Percentiles rank a stretch among this genome's conserved stretches.
Evolutionary conservation across 176 grass and related monocot species (phyloP).

Genomic region (Oryza punctata): DNA sequence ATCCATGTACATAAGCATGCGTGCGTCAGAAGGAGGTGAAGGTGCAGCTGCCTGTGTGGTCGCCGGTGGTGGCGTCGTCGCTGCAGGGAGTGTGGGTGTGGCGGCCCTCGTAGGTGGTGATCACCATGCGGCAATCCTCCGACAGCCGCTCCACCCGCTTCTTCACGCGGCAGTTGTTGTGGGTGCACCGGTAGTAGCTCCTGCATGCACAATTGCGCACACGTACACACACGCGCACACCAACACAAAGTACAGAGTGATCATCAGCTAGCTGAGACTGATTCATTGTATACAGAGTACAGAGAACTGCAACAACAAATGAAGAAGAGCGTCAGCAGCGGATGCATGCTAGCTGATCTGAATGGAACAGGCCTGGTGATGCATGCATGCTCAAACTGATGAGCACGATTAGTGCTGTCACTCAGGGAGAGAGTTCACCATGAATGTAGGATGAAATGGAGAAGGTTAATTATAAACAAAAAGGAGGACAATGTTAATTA

Average conservation of each 20-base stretch:
- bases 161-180: conserved; percentile 97
- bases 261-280: neutral
- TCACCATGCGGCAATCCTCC: conserved; percentile 95
- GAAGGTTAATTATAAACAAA: too few relatives aligned
- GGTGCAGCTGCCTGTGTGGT: conserved; percentile 56
- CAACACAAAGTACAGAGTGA: neutral
- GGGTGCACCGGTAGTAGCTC: conserved; percentile 96
- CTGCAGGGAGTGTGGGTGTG: conserved; percentile 82
- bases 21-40: conserved; percentile 73
- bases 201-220: conserved; percentile 46
- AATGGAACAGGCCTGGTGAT: neutral
- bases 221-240: too few relatives aligned
- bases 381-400: too few relatives aligned
- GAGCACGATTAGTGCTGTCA: too few relatives aligned
- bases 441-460: too few relatives aligned
- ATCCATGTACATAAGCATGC: neutral
- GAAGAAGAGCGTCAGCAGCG: too few relatives aligned
- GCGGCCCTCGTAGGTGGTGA: conserved; percentile 94
- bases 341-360: neutral
- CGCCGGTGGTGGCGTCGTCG: conserved; percentile 59
- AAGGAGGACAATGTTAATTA: too few relatives aligned
- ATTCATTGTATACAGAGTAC: neutral
- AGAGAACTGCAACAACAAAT: too few relatives aligned
- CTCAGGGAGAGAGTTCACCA: too few relatives aligned
- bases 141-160: conserved; percentile 93